A percentile compares a stretch with the other conserved stretches of the same genome.
Conservation (phyloP, 2,329 filamentous ascomycete genomes). For the Volutella citrinella region DNA sequence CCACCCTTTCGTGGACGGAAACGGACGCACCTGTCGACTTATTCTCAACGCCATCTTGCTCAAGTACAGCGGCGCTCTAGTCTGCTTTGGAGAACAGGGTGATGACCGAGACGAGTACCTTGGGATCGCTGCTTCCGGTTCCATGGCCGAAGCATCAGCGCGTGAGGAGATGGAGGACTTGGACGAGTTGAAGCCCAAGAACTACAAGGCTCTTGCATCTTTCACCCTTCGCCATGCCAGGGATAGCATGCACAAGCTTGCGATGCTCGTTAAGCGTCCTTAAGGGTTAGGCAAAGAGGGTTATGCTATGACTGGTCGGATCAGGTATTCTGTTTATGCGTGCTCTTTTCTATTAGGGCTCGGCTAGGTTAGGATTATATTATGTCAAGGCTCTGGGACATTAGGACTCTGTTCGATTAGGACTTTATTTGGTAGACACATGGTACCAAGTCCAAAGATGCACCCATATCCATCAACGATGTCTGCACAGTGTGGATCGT, state of each 20-base stretch:
- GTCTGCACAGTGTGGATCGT: too few species aligned
- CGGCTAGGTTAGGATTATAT: too few species aligned
- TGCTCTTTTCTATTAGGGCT: too few species aligned
- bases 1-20: conserved; percentile 35
- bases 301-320: too few species aligned
- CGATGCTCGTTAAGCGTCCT: too few species aligned
- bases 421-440: too few species aligned
- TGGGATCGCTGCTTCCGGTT: neutral
- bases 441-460: too few species aligned
- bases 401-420: too few species aligned
- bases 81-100: conserved; percentile 2
- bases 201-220: conserved; percentile 3
- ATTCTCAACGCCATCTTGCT: conserved; percentile 32
- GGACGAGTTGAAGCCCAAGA: conserved; percentile 1
- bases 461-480: too few species aligned
- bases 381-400: too few species aligned
- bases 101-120: neutral
- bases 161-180: neutral
- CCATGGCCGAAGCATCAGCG: conserved; percentile 1
- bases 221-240: neutral
- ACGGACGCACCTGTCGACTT: conserved; percentile 31
- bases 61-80: conserved; percentile 21
- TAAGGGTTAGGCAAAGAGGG: too few species aligned
- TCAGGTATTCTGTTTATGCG: too few species aligned
- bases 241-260: neutral